These are phyloP conservation scores for Coemansia sp. DNA, from an alignment of 192 early-diverging fungal species.

Conservation along the genomic window DNA sequence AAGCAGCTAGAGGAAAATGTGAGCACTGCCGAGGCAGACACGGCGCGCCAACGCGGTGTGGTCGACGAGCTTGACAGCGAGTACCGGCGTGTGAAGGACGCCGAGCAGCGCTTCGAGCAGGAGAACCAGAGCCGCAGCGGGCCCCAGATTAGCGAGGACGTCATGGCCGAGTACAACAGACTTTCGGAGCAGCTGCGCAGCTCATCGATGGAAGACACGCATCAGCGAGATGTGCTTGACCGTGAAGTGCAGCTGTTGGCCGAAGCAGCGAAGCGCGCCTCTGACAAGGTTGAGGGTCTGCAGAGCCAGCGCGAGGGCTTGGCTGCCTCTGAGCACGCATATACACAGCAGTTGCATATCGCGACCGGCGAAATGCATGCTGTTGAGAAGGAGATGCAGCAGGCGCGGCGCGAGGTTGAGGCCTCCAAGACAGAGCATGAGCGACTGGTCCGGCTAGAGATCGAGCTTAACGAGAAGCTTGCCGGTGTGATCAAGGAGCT, in stretches of 20 bases:
- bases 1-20: slow-evolving; percentile 62
- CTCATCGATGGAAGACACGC: slow-evolving; percentile 67
- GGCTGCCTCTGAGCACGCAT: slow-evolving; percentile 30
- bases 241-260: slow-evolving; percentile 60
- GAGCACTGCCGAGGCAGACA: slow-evolving; percentile 54
- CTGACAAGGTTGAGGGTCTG: slow-evolving; percentile 58
- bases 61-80: slow-evolving; percentile 60
- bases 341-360: slow-evolving; percentile 41
- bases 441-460: slow-evolving; percentile 60
- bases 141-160: slow-evolving; percentile 37
- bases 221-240: slow-evolving; percentile 66
- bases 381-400: slow-evolving; percentile 50
- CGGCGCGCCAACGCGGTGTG: slow-evolving; percentile 54
- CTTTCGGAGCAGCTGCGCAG: slow-evolving; percentile 71
- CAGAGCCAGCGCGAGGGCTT: slow-evolving; percentile 45
- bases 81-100: slow-evolving; percentile 54
- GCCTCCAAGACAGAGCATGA: slow-evolving; percentile 64
- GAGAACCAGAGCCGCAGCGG: slow-evolving; percentile 43
- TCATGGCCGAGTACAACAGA: slow-evolving; percentile 58
- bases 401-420: slow-evolving; percentile 60
- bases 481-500: slow-evolving; percentile 73
- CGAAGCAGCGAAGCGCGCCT: slow-evolving; percentile 62
- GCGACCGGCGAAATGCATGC: slow-evolving; percentile 28
- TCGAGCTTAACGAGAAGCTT: slow-evolving; percentile 84
- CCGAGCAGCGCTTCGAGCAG: slow-evolving; percentile 58